Percentiles rank a stretch among this genome's conserved stretches.
These are phyloP conservation scores for Orbilia javanica DNA, from an alignment of 2,329 filamentous ascomycete species.

Conservation along the genomic window DNA sequence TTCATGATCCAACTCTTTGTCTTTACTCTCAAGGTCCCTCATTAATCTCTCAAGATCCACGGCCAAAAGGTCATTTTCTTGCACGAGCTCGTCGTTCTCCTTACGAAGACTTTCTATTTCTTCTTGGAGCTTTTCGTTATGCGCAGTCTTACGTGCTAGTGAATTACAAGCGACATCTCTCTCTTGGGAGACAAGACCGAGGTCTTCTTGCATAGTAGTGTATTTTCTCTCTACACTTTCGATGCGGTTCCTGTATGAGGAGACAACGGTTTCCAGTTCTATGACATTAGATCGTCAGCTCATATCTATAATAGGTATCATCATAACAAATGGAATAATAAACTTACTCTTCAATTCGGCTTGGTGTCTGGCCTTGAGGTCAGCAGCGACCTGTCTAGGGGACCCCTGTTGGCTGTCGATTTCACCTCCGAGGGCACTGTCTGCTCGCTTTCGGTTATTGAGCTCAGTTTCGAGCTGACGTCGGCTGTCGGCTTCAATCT, in stretches of 20 bases:
- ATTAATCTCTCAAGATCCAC: conserved; percentile 59
- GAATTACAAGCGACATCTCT: conserved; percentile 60
- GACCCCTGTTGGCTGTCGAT: conserved; percentile 59
- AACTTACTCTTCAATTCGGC: conserved; percentile 61
- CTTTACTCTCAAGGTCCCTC: conserved; percentile 40
- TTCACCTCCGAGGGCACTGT: conserved; percentile 60
- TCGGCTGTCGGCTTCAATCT: conserved; percentile 59
- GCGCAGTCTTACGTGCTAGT: conserved; percentile 49
- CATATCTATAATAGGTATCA: not conserved
- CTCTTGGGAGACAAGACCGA: conserved; percentile 59
- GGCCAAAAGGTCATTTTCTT: conserved; percentile 58
- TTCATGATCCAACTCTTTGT: conserved; percentile 51
- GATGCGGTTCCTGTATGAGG: conserved; percentile 58
- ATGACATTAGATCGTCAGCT: conserved; percentile 8
- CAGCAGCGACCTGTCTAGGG: conserved; percentile 55
- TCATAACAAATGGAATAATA: not conserved
- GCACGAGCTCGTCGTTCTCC: conserved; percentile 60
- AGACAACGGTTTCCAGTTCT: conserved; percentile 60
- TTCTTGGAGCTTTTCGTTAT: conserved; percentile 30
- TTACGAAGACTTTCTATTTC: conserved; percentile 55
- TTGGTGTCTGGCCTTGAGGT: conserved; percentile 59
- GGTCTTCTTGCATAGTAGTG: conserved; percentile 57
- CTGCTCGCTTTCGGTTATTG: conserved; percentile 55
- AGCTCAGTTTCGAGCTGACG: conserved; percentile 59
- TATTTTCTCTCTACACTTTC: conserved; percentile 58